phyloP scores from a whole-genome alignment of 257 asterid genomes.

The Prunella vulgaris region DNA sequence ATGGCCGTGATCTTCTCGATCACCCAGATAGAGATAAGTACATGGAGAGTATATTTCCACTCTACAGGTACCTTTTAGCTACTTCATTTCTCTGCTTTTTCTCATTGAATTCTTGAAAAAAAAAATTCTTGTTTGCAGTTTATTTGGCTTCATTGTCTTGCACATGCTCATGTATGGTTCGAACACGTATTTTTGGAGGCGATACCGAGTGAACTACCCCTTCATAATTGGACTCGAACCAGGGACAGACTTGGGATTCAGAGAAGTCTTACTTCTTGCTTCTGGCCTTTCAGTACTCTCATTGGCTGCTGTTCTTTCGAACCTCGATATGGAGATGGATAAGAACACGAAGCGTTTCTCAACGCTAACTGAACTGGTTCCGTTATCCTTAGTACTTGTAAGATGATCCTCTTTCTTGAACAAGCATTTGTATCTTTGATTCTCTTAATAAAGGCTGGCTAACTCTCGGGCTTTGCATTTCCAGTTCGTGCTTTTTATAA shows the following conservation, averaged over 20 bases:
- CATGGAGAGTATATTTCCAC: conserved; percentile 74
- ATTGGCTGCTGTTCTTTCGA: conserved; percentile 56
- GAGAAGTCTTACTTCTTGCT: conserved; percentile 68
- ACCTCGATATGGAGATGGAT: conserved; percentile 85
- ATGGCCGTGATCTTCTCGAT: conserved; percentile 45
- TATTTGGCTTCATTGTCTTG: conserved; percentile 59
- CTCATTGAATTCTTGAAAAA: neutral
- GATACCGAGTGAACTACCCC: conserved; percentile 63
- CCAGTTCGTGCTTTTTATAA: conserved; percentile 52
- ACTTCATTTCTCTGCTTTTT: neutral
- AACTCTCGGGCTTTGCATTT: neutral
- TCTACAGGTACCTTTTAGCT: conserved; percentile 53
- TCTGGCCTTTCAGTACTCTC: conserved; percentile 68
- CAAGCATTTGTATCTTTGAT: neutral
- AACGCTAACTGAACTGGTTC: conserved; percentile 57
- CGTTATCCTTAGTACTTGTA: conserved; percentile 51
- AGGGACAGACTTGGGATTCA: conserved; percentile 65
- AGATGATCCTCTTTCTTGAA: neutral
- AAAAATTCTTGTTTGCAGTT: conserved; percentile 35
- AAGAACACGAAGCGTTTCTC: conserved; percentile 31
- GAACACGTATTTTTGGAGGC: conserved; percentile 68
- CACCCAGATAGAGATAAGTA: conserved; percentile 37
- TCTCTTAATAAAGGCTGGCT: neutral
- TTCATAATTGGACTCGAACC: conserved; percentile 70
- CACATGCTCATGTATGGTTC: conserved; percentile 71